phyloP scores from a whole-genome alignment of 495 filamentous ascomycete genomes.

The Cladorrhinum samala region DNA sequence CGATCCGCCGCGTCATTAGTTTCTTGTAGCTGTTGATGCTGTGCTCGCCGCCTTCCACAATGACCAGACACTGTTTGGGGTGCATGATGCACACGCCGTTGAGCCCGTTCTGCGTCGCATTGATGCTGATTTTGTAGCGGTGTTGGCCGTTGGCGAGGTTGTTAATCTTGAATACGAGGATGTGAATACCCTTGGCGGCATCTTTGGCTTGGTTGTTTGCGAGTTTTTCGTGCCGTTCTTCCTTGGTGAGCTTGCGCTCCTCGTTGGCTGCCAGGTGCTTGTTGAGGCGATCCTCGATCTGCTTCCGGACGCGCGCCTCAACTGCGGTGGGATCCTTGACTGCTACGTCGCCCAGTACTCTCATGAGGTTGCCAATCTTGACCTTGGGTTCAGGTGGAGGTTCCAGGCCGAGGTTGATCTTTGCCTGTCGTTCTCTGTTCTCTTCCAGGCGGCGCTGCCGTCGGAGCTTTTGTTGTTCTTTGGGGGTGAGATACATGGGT shows the following conservation, averaged over 20 bases:
- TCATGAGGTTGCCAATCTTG: slow-evolving; percentile 94
- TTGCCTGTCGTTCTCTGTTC: slow-evolving; percentile 91
- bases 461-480: slow-evolving; percentile 86
- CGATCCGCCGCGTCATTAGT: slow-evolving; percentile 84
- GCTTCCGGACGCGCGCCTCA: slow-evolving; percentile 83
- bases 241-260: slow-evolving; percentile 84
- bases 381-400: slow-evolving; percentile 89
- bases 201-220: slow-evolving; percentile 79
- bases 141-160: slow-evolving; percentile 84
- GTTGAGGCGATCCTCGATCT: slow-evolving; percentile 77
- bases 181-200: slow-evolving; percentile 71
- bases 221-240: slow-evolving; percentile 81
- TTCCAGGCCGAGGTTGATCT: slow-evolving; percentile 83
- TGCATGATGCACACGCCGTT: slow-evolving; percentile 86
- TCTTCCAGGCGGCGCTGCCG: slow-evolving; percentile 86
- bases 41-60: slow-evolving; percentile 85
- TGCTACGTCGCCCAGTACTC: slow-evolving; percentile 92
- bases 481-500: slow-evolving; percentile 85
- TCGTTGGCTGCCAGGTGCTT: slow-evolving; percentile 76
- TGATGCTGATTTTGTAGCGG: slow-evolving; percentile 85
- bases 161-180: slow-evolving; percentile 83
- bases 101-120: slow-evolving; percentile 79
- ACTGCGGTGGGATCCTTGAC: slow-evolving; percentile 97
- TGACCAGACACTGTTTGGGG: slow-evolving; percentile 77
- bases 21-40: slow-evolving; percentile 74